Percentiles rank a stretch among this genome's conserved stretches.
These are phyloP conservation scores for Penicillium argentinense DNA, from an alignment of 495 filamentous ascomycete species.

Conservation along the genomic window DNA sequence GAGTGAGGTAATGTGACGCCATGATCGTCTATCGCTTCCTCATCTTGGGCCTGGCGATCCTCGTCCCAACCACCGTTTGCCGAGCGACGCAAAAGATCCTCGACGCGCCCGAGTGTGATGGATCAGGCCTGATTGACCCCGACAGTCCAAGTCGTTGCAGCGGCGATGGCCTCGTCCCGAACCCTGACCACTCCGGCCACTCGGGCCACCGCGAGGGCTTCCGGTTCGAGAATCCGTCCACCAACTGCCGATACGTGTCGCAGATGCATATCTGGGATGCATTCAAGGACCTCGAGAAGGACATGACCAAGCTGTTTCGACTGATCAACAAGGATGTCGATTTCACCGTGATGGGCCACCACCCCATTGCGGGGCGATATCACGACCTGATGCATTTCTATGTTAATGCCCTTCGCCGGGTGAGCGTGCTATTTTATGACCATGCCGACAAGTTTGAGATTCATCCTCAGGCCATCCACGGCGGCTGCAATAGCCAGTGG, in stretches of 20 bases:
- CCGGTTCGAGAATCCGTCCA: slow-evolving; percentile 35
- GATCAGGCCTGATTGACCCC: slow-evolving; percentile 23
- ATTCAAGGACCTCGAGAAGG: slow-evolving; percentile 39
- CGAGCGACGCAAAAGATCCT: slow-evolving; percentile 5
- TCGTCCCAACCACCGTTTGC: slow-evolving; percentile 2
- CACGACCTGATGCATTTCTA: slow-evolving; percentile 39
- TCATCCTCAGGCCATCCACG: slow-evolving; percentile 35
- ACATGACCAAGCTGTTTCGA: slow-evolving; percentile 36
- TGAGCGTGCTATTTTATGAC: slow-evolving; percentile 30
- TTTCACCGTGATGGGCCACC: slow-evolving; percentile 38
- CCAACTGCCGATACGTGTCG: slow-evolving; percentile 33
- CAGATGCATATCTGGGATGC: slow-evolving; percentile 40
- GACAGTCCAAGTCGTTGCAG: slow-evolving; percentile 24
- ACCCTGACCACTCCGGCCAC: slow-evolving; percentile 9
- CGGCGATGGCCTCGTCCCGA: slow-evolving; percentile 23
- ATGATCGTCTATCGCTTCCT: slow-evolving; percentile 21
- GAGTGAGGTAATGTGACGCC: slow-evolving; percentile 1
- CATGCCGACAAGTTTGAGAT: slow-evolving; percentile 38
- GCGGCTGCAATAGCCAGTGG: slow-evolving; percentile 36
- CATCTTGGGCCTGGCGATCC: slow-evolving; percentile 11
- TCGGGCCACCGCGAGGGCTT: slow-evolving; percentile 29
- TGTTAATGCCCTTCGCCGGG: slow-evolving; percentile 36
- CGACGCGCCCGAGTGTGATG: slow-evolving; percentile 18
- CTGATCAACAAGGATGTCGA: slow-evolving; percentile 36
- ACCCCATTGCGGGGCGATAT: slow-evolving; percentile 36